A percentile compares a stretch with the other conserved stretches of the same genome.
phyloP scores from a whole-genome alignment of 2,329 filamentous ascomycete genomes.

The Colletotrichum sp. region DNA sequence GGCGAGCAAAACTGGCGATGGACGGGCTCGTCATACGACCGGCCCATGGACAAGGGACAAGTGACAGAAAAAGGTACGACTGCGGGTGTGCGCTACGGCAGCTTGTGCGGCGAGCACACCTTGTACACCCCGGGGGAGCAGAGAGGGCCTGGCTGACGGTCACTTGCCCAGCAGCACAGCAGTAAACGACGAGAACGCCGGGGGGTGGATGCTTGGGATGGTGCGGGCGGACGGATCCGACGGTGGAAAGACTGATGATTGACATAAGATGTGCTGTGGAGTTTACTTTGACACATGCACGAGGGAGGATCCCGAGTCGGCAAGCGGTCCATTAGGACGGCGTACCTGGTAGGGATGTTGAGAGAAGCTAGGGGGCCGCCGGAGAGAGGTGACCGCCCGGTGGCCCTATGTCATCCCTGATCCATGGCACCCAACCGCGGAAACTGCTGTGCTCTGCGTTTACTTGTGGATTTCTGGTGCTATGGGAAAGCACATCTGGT shows the following conservation, averaged over 20 bases:
- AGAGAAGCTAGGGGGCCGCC: background rate
- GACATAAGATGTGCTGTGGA: constrained; percentile 18
- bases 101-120: background rate
- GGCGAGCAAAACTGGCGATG: constrained; percentile 16
- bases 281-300: constrained; percentile 12
- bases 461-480: background rate
- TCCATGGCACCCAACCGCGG: background rate
- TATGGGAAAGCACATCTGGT: background rate
- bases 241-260: constrained; percentile 18
- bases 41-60: background rate
- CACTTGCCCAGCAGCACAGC: background rate
- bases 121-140: background rate
- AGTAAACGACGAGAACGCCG: background rate
- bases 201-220: background rate
- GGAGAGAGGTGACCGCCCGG: background rate
- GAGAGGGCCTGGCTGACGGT: background rate
- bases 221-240: constrained; percentile 19
- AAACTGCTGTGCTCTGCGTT: background rate
- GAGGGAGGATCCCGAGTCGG: background rate
- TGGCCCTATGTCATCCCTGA: constrained; percentile 4
- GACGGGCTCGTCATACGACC: constrained; percentile 16
- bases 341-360: constrained; percentile 6
- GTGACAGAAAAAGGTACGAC: constrained; percentile 3
- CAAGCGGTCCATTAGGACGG: background rate
- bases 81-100: background rate